A percentile compares a stretch with the other conserved stretches of the same genome.
These are phyloP conservation scores for Cladosporium colombiae DNA, from an alignment of 2,329 filamentous ascomycete genomes.

Conservation along the genomic window DNA sequence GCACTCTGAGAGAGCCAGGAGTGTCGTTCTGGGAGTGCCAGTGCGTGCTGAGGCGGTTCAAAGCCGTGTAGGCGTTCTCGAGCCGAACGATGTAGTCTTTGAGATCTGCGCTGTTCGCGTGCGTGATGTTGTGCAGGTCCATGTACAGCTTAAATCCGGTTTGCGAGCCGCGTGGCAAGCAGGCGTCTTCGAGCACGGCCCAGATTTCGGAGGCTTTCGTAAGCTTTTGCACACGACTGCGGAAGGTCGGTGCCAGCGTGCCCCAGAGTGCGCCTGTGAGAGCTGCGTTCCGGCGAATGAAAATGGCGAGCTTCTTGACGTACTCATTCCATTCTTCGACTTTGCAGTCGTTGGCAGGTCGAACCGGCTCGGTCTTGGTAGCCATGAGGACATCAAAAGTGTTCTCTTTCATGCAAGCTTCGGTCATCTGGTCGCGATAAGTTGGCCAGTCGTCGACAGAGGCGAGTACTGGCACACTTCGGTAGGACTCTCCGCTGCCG, in stretches of 20 bases:
- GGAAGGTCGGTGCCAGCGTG: slow-evolving; percentile 29
- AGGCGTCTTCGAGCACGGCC: slow-evolving; percentile 34
- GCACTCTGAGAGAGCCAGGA: background rate
- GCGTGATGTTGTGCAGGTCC: slow-evolving; percentile 30
- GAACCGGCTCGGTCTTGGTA: slow-evolving; percentile 32
- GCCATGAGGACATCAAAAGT: slow-evolving; percentile 33
- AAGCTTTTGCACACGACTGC: slow-evolving; percentile 29
- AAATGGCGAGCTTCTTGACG: slow-evolving; percentile 38
- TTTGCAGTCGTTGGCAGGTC: slow-evolving; percentile 26
- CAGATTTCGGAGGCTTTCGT: slow-evolving; percentile 31
- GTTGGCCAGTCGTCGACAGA: slow-evolving; percentile 30
- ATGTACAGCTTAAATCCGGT: slow-evolving; percentile 31
- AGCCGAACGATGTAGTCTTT: slow-evolving; percentile 32
- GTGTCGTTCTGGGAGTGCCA: background rate
- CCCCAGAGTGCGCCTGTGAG: slow-evolving; percentile 31
- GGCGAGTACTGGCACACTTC: slow-evolving; percentile 23
- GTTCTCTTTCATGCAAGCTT: slow-evolving; percentile 36
- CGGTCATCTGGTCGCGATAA: slow-evolving; percentile 32
- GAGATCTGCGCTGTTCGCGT: slow-evolving; percentile 27
- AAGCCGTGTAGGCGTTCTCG: slow-evolving; percentile 30
- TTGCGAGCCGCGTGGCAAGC: slow-evolving; percentile 32
- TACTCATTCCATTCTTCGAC: slow-evolving; percentile 38
- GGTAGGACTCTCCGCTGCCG: slow-evolving; percentile 35
- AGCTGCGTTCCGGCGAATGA: slow-evolving; percentile 33
- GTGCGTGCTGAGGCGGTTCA: slow-evolving; percentile 29